Conservation (phyloP, 2,329 filamentous ascomycete genomes). For the Elsinoe ampelina region DNA sequence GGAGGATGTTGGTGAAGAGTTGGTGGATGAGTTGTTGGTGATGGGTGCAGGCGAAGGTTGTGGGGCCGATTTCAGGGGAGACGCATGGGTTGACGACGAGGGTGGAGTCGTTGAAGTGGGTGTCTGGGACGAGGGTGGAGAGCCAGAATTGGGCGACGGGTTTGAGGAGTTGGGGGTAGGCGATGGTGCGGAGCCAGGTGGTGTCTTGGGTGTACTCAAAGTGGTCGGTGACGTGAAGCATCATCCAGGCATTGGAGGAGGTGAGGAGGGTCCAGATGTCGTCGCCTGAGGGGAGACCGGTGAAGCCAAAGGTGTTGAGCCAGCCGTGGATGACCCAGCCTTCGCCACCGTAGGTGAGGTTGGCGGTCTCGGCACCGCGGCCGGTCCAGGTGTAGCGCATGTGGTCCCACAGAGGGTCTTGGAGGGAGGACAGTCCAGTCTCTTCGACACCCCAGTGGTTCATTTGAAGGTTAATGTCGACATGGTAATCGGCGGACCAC, state of each 20-base stretch:
- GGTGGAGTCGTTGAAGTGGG: constrained; percentile 41
- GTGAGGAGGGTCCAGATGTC: constrained; percentile 38
- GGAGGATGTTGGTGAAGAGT: constrained; percentile 27
- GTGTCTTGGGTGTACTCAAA: constrained; percentile 45
- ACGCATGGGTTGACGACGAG: constrained; percentile 51
- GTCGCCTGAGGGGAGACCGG: constrained; percentile 38
- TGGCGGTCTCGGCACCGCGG: constrained; percentile 44
- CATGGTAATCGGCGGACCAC: constrained; percentile 49
- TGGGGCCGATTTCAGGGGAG: constrained; percentile 46
- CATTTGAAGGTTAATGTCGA: constrained; percentile 54
- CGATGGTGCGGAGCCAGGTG: constrained; percentile 36
- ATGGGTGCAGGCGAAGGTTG: constrained; percentile 46
- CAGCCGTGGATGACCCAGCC: constrained; percentile 51
- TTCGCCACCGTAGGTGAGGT: constrained; percentile 43
- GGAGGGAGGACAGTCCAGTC: constrained; percentile 40
- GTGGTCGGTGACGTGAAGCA: constrained; percentile 50
- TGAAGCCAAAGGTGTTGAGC: constrained; percentile 51
- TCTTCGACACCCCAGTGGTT: constrained; percentile 50
- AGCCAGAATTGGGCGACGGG: constrained; percentile 49
- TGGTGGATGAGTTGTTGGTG: constrained; percentile 44
- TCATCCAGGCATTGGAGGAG: constrained; percentile 48
- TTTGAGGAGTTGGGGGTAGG: constrained; percentile 45
- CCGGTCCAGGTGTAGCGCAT: constrained; percentile 47
- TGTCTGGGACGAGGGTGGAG: constrained; percentile 43
- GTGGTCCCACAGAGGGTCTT: constrained; percentile 43